These are phyloP conservation scores for Cladosporium velox DNA, from an alignment of 2,329 filamentous ascomycete genomes.

Conservation along the genomic window DNA sequence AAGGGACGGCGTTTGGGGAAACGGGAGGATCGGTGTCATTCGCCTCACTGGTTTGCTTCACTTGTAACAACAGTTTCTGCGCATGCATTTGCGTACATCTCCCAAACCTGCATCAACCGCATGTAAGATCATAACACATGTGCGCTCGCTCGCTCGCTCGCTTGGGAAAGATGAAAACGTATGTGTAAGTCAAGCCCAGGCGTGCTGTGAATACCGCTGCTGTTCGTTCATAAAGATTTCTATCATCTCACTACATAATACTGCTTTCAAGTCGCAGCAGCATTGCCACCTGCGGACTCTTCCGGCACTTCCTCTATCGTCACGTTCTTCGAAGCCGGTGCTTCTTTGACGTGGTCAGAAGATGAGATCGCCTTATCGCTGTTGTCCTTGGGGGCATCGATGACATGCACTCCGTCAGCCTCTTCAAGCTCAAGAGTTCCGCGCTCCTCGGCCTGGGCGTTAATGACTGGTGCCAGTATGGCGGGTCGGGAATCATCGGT, in stretches of 20 bases:
- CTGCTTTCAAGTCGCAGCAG: not conserved
- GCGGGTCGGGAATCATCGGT: not conserved
- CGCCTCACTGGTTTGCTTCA: not conserved
- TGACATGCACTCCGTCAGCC: slow-evolving; percentile 13
- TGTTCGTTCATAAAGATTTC: not conserved
- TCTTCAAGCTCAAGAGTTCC: slow-evolving; percentile 19
- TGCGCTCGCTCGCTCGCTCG: not conserved
- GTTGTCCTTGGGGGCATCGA: not conserved
- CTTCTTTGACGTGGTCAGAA: not conserved
- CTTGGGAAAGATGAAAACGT: not conserved
- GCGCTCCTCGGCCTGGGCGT: slow-evolving; percentile 14
- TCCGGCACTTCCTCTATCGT: slow-evolving; percentile 8
- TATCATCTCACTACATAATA: not conserved
- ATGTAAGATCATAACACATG: not conserved
- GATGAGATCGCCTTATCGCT: not conserved
- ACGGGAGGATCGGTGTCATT: not conserved
- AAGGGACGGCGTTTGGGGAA: not conserved
- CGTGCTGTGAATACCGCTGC: slow-evolving; percentile 3
- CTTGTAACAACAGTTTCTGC: not conserved
- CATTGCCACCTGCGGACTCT: not conserved
- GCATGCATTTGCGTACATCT: not conserved
- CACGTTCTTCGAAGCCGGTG: not conserved
- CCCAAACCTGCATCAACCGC: not conserved
- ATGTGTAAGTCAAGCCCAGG: not conserved
- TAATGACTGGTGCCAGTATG: slow-evolving; percentile 3